phyloP scores from a whole-genome alignment of 2,329 filamentous ascomycete species.

The Venturia asperata region DNA sequence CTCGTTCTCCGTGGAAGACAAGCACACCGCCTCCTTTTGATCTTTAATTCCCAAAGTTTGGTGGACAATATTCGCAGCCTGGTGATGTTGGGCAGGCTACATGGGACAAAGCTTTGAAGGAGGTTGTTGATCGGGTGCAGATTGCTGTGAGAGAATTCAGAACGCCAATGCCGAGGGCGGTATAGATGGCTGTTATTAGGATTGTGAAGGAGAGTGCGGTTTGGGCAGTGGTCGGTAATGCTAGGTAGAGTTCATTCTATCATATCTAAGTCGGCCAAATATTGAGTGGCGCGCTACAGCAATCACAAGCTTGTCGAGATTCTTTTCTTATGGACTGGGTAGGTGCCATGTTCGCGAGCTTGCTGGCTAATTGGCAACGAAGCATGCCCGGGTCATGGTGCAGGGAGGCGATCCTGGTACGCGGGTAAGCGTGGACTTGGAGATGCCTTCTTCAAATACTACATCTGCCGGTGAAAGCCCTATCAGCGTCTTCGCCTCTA shows the following conservation, averaged over 20 bases:
- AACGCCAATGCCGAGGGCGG: background rate
- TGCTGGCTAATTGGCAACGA: background rate
- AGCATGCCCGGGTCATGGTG: background rate
- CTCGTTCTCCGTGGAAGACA: no score
- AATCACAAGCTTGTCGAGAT: background rate
- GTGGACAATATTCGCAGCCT: background rate
- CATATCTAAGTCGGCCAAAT: background rate
- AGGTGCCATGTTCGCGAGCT: background rate
- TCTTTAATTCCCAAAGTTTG: conserved; percentile 4
- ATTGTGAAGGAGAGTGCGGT: background rate
- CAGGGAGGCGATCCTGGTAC: background rate
- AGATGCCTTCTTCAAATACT: background rate
- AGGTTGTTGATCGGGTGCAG: background rate
- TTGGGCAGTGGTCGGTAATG: background rate
- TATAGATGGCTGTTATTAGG: background rate
- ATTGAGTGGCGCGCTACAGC: background rate
- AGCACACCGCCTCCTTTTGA: no score
- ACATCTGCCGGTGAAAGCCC: background rate
- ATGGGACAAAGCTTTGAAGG: conserved; percentile 8
- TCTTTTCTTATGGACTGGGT: background rate
- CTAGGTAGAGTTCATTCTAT: background rate
- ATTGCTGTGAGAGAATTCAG: background rate
- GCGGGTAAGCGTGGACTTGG: background rate
- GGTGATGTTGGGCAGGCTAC: background rate
- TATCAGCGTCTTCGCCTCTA: background rate